Evolutionary conservation across 1,139 yeast genomes (phyloP).

Genomic region (Kodamaea alishanica): DNA sequence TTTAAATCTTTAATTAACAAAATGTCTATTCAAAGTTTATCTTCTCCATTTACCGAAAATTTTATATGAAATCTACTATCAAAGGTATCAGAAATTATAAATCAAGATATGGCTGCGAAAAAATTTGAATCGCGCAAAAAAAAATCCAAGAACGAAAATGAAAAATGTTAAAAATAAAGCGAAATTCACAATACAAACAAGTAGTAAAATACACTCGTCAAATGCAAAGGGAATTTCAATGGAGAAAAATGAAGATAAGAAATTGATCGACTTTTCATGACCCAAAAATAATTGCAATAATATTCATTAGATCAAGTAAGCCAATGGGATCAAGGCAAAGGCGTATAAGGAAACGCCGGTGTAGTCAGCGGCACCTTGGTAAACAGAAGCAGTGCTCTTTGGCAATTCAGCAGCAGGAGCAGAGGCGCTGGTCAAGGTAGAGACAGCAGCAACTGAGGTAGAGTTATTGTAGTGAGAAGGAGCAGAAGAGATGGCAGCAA

Average conservation of each 20-base stretch:
- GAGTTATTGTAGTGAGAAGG: constrained; percentile 4
- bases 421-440: constrained; percentile 3
- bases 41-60: too few relatives aligned
- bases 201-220: neutral
- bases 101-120: too few relatives aligned
- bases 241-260: neutral
- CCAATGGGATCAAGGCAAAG: constrained; percentile 22
- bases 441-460: constrained; percentile 5
- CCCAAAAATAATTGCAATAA: constrained; percentile 7
- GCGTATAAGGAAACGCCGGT: constrained; percentile 18
- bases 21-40: too few relatives aligned
- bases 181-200: neutral
- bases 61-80: too few relatives aligned
- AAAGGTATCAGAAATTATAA: too few relatives aligned
- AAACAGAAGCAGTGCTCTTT: constrained; percentile 3
- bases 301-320: constrained; percentile 21
- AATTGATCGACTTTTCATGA: neutral
- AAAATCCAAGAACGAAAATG: neutral
- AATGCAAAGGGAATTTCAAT: neutral
- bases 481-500: constrained; percentile 6
- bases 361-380: constrained; percentile 14
- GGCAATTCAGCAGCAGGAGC: constrained; percentile 13
- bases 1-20: too few relatives aligned
- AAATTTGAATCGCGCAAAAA: neutral
- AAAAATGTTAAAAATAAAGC: neutral